These are phyloP conservation scores for Solanum paucissectum DNA, from an alignment of 257 asterid species.

Conservation along the genomic window DNA sequence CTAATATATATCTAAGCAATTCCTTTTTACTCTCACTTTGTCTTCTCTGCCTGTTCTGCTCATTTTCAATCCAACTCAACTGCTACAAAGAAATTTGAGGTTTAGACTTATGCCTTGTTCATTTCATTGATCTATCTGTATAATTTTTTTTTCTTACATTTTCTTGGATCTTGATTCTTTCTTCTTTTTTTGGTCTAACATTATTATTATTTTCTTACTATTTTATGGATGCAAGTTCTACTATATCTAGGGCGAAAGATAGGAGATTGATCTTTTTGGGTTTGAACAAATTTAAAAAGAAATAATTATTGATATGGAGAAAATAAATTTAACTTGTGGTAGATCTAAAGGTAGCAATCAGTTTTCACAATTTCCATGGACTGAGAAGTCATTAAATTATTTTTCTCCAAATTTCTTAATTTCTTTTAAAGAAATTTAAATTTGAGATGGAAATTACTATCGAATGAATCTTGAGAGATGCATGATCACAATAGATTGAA, in stretches of 20 bases:
- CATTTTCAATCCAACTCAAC: neutral
- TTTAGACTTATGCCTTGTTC: neutral
- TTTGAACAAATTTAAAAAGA: neutral
- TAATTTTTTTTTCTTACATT: no score
- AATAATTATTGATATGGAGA: neutral
- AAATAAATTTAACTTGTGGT: neutral
- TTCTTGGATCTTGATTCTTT: no score
- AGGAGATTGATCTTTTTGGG: no score
- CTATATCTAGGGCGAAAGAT: neutral
- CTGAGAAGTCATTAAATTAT: neutral
- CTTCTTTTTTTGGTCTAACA: no score
- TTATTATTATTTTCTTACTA: no score
- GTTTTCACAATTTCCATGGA: neutral
- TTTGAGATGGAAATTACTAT: neutral
- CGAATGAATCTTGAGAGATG: neutral
- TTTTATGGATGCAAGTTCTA: neutral
- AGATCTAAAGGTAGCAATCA: neutral
- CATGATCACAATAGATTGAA: neutral
- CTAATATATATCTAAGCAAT: neutral
- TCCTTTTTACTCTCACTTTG: neutral
- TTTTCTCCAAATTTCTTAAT: neutral
- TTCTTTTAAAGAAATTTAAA: no score
- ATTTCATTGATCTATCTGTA: neutral
- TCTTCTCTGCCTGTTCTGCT: neutral
- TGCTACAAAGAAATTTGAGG: neutral